Conservation (phyloP, 1,139 yeast genomes). For the Zygosaccharomyces sapae region DNA sequence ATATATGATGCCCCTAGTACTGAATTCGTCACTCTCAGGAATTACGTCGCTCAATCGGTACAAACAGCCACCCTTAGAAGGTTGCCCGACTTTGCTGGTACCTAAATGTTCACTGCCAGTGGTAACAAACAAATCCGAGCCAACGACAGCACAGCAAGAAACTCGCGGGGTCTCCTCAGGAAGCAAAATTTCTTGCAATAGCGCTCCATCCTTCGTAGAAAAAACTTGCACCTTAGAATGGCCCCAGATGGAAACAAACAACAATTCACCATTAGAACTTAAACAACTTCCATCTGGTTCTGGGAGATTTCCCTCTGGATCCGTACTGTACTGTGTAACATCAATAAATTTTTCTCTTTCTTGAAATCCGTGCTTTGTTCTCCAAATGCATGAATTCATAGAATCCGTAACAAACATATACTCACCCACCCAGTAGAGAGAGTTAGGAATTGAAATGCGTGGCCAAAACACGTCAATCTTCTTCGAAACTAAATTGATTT, state of each 20-base stretch:
- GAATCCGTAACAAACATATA: slow-evolving; percentile 74
- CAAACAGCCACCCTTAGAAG: slow-evolving; percentile 1
- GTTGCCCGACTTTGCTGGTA: neutral
- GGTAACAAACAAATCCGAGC: slow-evolving; percentile 66
- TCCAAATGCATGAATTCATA: slow-evolving; percentile 52
- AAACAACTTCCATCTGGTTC: slow-evolving; percentile 84
- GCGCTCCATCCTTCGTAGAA: slow-evolving; percentile 44
- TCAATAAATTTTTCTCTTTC: neutral
- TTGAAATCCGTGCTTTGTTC: slow-evolving; percentile 44
- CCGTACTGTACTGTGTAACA: neutral
- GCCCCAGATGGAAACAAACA: slow-evolving; percentile 70
- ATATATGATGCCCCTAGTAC: neutral
- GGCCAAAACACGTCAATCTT: slow-evolving; percentile 35
- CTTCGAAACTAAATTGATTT: slow-evolving; percentile 31
- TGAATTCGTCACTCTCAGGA: slow-evolving; percentile 2
- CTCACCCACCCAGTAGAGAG: slow-evolving; percentile 59
- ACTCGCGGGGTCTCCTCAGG: slow-evolving; percentile 60
- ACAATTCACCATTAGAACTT: slow-evolving; percentile 50
- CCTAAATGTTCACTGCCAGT: slow-evolving; percentile 46
- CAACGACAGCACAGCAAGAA: slow-evolving; percentile 74
- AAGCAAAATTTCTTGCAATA: slow-evolving; percentile 49
- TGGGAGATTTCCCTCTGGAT: slow-evolving; percentile 34
- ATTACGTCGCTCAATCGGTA: slow-evolving; percentile 2
- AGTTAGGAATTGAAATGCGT: slow-evolving; percentile 59
- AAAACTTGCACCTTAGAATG: slow-evolving; percentile 53